Evolutionary conservation across 148 eudicot species (phyloP).

Genomic region (Rhododendron kiyosumense): DNA sequence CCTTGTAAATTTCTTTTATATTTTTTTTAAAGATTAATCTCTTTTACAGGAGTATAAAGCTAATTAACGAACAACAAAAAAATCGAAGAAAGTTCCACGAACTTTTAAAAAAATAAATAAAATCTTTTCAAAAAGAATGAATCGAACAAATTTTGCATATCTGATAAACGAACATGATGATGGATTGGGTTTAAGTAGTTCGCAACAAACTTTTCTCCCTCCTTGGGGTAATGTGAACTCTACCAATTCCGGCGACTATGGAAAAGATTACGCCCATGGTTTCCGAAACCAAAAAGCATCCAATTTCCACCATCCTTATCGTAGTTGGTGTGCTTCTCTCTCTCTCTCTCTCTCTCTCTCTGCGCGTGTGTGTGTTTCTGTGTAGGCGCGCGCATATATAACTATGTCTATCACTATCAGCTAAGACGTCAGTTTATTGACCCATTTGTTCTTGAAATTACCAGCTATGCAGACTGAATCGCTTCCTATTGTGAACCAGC

Average conservation of each 20-base stretch:
- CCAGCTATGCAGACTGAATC: background rate
- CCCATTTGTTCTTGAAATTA: background rate
- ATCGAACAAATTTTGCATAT: no score
- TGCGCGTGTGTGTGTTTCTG: background rate
- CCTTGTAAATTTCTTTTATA: no score
- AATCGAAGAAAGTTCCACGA: no score
- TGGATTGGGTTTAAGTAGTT: no score
- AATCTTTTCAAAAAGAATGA: no score
- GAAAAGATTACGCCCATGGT: background rate
- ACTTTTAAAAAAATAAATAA: no score
- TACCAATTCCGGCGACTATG: background rate
- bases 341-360: background rate
- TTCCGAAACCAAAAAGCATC: background rate
- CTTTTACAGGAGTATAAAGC: no score
- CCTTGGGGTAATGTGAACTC: background rate
- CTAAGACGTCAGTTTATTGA: background rate
- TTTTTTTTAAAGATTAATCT: no score
- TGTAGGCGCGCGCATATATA: background rate
- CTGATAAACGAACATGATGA: no score
- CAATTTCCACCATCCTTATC: background rate
- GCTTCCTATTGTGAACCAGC: background rate
- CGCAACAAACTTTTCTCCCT: no score
- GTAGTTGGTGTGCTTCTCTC: background rate
- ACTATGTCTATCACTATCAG: background rate
- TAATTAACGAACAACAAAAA: no score